Evolutionary conservation across 2,329 filamentous ascomycete genomes (phyloP).

Genomic region (Diaporthe nobilis): DNA sequence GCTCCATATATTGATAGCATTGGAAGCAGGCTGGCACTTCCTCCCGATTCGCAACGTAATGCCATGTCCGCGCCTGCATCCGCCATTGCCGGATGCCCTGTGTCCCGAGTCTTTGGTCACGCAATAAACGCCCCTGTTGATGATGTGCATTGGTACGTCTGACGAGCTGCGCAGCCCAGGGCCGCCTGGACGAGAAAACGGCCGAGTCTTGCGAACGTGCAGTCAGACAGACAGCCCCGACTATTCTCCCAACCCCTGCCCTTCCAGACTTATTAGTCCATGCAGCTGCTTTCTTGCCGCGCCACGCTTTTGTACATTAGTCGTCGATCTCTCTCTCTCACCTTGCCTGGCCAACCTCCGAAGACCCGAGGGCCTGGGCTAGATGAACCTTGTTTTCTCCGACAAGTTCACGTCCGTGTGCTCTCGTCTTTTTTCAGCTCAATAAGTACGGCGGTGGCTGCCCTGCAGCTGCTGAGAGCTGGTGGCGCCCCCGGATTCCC

Average conservation of each 20-base stretch:
- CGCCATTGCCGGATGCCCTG: conserved; percentile 3
- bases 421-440: conserved; percentile 11
- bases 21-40: not conserved
- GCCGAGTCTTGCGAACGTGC: conserved; percentile 25
- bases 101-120: conserved; percentile 31
- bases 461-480: conserved; percentile 27
- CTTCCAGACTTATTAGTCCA: conserved; percentile 16
- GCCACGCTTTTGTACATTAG: conserved; percentile 32
- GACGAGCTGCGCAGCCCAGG: conserved; percentile 8
- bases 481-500: conserved; percentile 20
- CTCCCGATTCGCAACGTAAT: conserved; percentile 21
- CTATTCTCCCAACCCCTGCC: conserved; percentile 13
- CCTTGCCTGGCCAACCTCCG: conserved; percentile 22
- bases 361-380: conserved; percentile 23
- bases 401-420: conserved; percentile 7
- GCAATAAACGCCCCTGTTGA: conserved; percentile 29
- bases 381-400: conserved; percentile 32
- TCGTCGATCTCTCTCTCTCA: conserved; percentile 16
- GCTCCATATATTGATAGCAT: conserved; percentile 10
- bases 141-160: conserved; percentile 28
- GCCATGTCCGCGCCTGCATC: conserved; percentile 15
- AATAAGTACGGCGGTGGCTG: conserved; percentile 11
- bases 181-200: conserved; percentile 6
- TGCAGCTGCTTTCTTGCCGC: conserved; percentile 28
- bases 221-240: not conserved